Conservation (phyloP, 495 filamentous ascomycete genomes). For the Wilcoxina mikolae region DNA sequence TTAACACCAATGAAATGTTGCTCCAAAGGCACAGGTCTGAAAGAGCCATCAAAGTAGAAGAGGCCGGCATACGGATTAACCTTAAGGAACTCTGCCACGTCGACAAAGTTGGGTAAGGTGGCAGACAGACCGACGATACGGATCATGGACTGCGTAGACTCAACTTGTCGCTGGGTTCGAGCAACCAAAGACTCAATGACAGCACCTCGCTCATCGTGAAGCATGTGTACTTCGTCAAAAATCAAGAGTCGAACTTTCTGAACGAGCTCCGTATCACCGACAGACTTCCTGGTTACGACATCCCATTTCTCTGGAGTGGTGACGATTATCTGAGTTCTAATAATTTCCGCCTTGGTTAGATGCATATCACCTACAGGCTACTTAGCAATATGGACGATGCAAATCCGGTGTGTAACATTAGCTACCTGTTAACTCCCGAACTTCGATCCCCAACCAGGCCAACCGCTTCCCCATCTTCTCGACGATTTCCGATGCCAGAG, state of each 20-base stretch:
- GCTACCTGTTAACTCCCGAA: constrained; percentile 66
- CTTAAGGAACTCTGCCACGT: constrained; percentile 91
- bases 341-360: constrained; percentile 87
- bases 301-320: constrained; percentile 99
- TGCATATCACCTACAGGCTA: constrained; percentile 67
- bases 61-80: constrained; percentile 86
- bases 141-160: constrained; percentile 94
- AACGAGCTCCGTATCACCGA: constrained; percentile 90
- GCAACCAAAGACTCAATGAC: constrained; percentile 92
- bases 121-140: constrained; percentile 89
- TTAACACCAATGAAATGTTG: constrained; percentile 96
- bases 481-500: constrained; percentile 87
- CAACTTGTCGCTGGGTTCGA: constrained; percentile 85
- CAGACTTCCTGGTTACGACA: constrained; percentile 91
- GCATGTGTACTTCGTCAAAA: constrained; percentile 99
- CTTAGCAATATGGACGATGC: too few species aligned
- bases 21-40: constrained; percentile 88
- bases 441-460: constrained; percentile 77
- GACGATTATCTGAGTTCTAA: constrained; percentile 92
- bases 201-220: constrained; percentile 92
- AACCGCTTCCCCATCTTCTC: constrained; percentile 90
- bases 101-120: constrained; percentile 87
- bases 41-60: constrained; percentile 95
- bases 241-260: constrained; percentile 94
- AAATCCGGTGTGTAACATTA: too few species aligned